Evolutionary conservation across 2,329 filamentous ascomycete genomes (phyloP).

Genomic region (Ophiosphaerella herpotricha): DNA sequence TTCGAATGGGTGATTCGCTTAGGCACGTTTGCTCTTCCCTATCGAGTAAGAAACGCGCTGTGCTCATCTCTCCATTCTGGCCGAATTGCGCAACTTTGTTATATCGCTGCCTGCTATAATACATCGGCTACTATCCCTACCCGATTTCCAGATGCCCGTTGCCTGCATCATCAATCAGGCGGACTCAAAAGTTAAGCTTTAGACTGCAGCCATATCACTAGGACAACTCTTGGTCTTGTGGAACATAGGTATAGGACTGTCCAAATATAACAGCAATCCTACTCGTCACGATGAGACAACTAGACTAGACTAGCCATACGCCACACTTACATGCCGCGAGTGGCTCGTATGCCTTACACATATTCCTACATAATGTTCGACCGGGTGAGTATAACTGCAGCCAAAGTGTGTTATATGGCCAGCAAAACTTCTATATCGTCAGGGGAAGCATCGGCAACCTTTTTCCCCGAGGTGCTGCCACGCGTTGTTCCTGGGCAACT

Average conservation of each 20-base stretch:
- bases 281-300: background rate
- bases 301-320: constrained; percentile 5
- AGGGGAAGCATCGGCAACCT: too few relatives aligned
- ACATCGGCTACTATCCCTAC: background rate
- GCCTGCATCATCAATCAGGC: background rate
- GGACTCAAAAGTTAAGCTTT: background rate
- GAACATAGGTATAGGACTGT: background rate
- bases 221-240: background rate
- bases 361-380: too few relatives aligned
- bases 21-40: background rate
- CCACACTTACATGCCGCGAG: background rate
- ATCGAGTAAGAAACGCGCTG: background rate
- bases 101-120: background rate
- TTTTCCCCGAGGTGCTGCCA: background rate
- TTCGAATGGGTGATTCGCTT: constrained; percentile 10
- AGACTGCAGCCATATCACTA: background rate
- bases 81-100: background rate
- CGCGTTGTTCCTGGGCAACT: background rate
- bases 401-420: too few relatives aligned
- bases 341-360: background rate
- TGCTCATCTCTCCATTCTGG: background rate
- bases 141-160: background rate
- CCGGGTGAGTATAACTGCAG: too few relatives aligned
- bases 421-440: too few relatives aligned
- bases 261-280: constrained; percentile 2